Conservation (phyloP, 2,329 filamentous ascomycete genomes). For the Fusarium phyllophilum region DNA sequence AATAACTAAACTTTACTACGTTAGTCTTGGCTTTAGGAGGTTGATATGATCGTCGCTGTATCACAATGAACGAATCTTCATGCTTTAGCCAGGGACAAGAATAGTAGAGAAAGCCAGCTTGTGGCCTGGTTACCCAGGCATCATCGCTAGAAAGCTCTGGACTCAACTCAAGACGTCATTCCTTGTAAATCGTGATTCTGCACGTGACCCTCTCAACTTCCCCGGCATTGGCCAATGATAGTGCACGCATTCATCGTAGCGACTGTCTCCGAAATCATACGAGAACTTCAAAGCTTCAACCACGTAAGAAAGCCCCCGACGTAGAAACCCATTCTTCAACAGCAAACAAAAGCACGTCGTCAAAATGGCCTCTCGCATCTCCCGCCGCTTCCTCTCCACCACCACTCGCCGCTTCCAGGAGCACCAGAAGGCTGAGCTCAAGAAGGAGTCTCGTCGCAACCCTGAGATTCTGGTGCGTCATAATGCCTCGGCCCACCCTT, state of each 20-base stretch:
- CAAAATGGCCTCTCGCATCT: constrained; percentile 67
- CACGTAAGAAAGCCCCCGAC: constrained; percentile 32
- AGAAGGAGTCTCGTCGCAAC: constrained; percentile 68
- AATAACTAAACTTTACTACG: neutral
- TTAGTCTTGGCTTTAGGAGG: constrained; percentile 17
- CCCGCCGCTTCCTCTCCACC: constrained; percentile 67
- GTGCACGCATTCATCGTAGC: constrained; percentile 28
- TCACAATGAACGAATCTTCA: constrained; percentile 30
- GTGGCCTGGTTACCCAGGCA: constrained; percentile 16
- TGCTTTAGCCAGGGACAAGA: constrained; percentile 23
- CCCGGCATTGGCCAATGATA: constrained; percentile 45
- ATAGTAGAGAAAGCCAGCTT: neutral
- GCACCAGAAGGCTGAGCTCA: constrained; percentile 59
- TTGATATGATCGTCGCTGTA: constrained; percentile 21
- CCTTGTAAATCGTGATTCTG: neutral
- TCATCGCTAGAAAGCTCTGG: neutral
- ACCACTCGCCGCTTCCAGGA: constrained; percentile 62
- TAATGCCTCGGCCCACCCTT: constrained; percentile 44
- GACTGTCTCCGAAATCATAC: constrained; percentile 47
- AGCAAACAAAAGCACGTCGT: constrained; percentile 32
- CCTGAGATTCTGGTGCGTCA: constrained; percentile 58
- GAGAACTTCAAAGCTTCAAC: constrained; percentile 44
- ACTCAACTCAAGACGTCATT: constrained; percentile 30
- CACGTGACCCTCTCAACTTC: constrained; percentile 36
- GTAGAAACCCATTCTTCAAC: constrained; percentile 31